Base-by-base conservation (phyloP, 495 filamentous ascomycete species). In the Amorphotheca resinae region DNA sequence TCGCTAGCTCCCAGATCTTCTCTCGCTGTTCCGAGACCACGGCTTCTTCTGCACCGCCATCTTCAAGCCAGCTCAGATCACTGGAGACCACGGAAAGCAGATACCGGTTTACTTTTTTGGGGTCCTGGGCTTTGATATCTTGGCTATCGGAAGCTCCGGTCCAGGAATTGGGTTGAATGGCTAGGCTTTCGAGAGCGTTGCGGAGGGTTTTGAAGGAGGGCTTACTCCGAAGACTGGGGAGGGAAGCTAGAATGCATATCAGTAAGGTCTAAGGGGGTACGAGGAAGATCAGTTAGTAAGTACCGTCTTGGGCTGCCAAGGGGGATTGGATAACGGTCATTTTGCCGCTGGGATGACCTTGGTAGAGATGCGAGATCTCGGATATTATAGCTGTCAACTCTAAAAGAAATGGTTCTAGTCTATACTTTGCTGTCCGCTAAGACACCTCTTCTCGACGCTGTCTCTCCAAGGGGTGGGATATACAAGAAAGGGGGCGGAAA, bases 11-110 rank as follows among this genome's bases (percentile, higher is more conserved):
- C 83, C 85, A 91, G 11, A 96, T 64, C 8, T 66, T 61, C 54
- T 95, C 89, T 41, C 71, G 72, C 45, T 77, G 64, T 20, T 74
- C 75, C 8, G 9, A 8, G 1, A 28, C 33, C 2, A 34, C 22
- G 6, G 33, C n/a, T 8, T 18, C 12, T 7, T 30, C 16, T 7
- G 25, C 12, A 15, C 23, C 37, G 22, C 25, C 34, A 15, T 22
- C 9, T 4, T 16, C 17, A n/a, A 96, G 66, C 89, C 91, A 96
- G 18, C 63, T 49, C 2, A 96, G 64, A 6, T 68, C 62, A 50
- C 75, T 89, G 18, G 79, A 70, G 52, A 95, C 76, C 53, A 96
- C 79, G 37, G 68, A 65, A 9, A 82, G 84, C 7, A 96, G 66
- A 56, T 91, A 95, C 12, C 26, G 22, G 2, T 38, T 22, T 12